phyloP scores from a whole-genome alignment of 495 filamentous ascomycete genomes.

The Hypoxylon subgilvum region DNA sequence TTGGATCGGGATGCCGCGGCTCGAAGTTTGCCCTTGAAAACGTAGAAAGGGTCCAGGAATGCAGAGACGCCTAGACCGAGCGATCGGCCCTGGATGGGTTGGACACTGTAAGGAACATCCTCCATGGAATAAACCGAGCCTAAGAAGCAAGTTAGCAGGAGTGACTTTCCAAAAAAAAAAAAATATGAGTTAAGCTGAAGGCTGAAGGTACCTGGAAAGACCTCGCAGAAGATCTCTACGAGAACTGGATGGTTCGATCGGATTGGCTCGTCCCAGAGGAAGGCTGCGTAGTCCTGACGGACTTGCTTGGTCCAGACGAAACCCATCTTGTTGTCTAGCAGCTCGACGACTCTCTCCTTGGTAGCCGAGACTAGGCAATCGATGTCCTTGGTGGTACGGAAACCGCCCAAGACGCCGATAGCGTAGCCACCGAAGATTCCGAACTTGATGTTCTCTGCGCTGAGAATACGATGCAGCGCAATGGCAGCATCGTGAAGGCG shows the following conservation, averaged over 20 bases:
- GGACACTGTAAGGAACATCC: neutral
- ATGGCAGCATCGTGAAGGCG: conserved; percentile 28
- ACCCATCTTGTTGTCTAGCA: conserved; percentile 1
- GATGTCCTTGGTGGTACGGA: conserved; percentile 26
- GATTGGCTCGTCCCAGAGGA: neutral
- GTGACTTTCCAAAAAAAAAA: too few relatives aligned
- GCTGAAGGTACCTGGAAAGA: conserved; percentile 13
- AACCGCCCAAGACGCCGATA: conserved; percentile 10
- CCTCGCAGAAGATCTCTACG: conserved; percentile 3
- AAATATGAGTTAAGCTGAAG: too few relatives aligned
- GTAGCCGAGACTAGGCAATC: conserved; percentile 20
- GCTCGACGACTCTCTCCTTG: conserved; percentile 13
- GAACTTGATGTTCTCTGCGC: conserved; percentile 7
- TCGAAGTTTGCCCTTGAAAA: conserved; percentile 42
- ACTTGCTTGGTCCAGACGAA: neutral
- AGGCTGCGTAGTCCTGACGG: conserved; percentile 2
- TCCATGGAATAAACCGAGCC: neutral
- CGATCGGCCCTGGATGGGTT: conserved; percentile 9
- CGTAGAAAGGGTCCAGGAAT: conserved; percentile 34
- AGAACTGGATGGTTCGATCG: neutral
- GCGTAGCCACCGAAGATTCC: conserved; percentile 33
- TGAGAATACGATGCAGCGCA: conserved; percentile 13
- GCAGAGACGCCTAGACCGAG: conserved; percentile 19
- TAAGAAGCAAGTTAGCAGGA: neutral
- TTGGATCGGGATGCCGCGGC: conserved; percentile 34